Conservation (phyloP, 495 filamentous ascomycete genomes). For the Xanthoparmelia taractica region DNA sequence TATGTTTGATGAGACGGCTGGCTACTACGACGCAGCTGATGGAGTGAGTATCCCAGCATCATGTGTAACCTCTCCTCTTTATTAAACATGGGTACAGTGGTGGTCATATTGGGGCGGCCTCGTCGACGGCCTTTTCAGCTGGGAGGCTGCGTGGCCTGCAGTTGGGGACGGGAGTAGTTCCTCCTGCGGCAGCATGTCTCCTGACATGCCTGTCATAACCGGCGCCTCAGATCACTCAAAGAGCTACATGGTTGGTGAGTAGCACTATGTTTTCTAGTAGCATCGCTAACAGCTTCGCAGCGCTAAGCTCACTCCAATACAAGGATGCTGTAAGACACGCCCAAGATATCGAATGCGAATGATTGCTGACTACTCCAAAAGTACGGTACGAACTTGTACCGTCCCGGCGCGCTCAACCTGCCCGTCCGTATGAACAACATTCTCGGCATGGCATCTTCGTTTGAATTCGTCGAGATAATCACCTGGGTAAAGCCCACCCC, state of each 20-base stretch:
- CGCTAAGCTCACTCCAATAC: conserved; percentile 36
- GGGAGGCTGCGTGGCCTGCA: conserved; percentile 33
- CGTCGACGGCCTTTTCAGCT: conserved; percentile 32
- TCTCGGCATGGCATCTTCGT: conserved; percentile 19
- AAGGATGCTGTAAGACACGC: conserved; percentile 30
- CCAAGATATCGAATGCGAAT: not conserved
- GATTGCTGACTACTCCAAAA: not conserved
- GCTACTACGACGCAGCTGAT: conserved; percentile 21
- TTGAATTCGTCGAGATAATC: conserved; percentile 30
- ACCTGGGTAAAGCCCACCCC: conserved; percentile 26
- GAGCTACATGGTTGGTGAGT: conserved; percentile 33
- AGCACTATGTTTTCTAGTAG: not conserved
- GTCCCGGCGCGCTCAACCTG: conserved; percentile 37
- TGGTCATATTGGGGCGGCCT: conserved; percentile 21
- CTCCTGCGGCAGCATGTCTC: conserved; percentile 20
- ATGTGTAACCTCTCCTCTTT: not conserved
- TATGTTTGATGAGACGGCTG: conserved; percentile 24
- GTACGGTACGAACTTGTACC: conserved; percentile 35
- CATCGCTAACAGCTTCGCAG: conserved; percentile 11
- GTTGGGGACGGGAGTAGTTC: conserved; percentile 6
- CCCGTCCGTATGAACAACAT: conserved; percentile 29
- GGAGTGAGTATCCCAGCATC: not conserved
- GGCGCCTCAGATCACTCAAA: conserved; percentile 24
- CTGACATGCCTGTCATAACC: conserved; percentile 26
- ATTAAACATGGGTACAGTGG: conserved; percentile 3